These are phyloP conservation scores for Trametes punicea DNA, from an alignment of 768 basidiomycete genomes.

Conservation along the genomic window DNA sequence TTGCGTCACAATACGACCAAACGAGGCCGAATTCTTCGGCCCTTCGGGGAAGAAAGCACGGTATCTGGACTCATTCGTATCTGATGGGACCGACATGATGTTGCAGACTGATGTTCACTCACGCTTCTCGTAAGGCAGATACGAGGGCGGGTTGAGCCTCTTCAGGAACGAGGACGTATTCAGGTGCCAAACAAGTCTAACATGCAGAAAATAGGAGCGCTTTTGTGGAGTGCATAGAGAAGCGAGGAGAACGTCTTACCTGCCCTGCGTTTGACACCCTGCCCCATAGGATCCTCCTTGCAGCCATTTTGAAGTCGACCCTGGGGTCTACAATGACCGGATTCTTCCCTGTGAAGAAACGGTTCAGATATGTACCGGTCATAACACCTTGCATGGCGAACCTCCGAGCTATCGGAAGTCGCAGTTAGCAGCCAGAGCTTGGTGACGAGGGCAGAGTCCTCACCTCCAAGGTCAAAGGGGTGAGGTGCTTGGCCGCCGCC, in stretches of 20 bases:
- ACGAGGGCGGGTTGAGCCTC: slow-evolving; percentile 34
- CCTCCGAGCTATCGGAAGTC: background rate
- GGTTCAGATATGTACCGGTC: background rate
- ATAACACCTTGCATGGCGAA: background rate
- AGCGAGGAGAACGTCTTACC: slow-evolving; percentile 15
- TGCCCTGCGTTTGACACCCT: slow-evolving; percentile 65
- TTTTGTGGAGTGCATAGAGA: background rate
- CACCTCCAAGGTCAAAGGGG: slow-evolving; percentile 63
- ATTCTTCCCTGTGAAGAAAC: slow-evolving; percentile 44
- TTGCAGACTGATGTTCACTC: slow-evolving; percentile 14
- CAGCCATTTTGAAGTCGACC: slow-evolving; percentile 55
- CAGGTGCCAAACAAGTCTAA: slow-evolving; percentile 65
- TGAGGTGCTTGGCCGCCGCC: slow-evolving; percentile 79
- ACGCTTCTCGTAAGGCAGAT: slow-evolving; percentile 40
- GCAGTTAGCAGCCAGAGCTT: background rate
- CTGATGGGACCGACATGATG: background rate
- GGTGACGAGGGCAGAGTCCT: slow-evolving; percentile 34
- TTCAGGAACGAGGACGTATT: slow-evolving; percentile 44
- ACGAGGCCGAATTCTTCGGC: slow-evolving; percentile 38
- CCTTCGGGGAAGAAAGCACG: slow-evolving; percentile 49
- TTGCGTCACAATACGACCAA: slow-evolving; percentile 47
- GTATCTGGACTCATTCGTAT: background rate
- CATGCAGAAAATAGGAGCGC: no score
- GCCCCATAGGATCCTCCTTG: slow-evolving; percentile 72
- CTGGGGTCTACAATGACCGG: slow-evolving; percentile 64